Evolutionary conservation across 164 flowering plant genomes (phyloP).

Genomic region (Buxus sempervirens): DNA sequence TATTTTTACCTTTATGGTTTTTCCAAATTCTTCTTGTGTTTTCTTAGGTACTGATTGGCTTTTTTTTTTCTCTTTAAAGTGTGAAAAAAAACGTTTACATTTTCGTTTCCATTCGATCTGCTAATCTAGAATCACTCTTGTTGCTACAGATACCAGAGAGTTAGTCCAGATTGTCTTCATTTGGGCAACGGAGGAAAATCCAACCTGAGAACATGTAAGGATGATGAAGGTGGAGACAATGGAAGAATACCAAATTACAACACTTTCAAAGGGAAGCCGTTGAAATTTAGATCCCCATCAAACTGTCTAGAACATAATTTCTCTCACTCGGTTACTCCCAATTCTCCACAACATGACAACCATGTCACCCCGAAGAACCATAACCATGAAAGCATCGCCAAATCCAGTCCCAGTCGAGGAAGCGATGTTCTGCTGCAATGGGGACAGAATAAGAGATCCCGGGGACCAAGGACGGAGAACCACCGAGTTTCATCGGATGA

Average conservation of each 20-base stretch:
- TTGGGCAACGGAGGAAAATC: conserved; percentile 27
- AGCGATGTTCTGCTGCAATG: conserved; percentile 35
- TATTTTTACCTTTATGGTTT: too few relatives aligned
- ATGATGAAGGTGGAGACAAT: conserved; percentile 21
- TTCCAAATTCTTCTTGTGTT: too few relatives aligned
- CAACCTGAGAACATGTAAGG: conserved; percentile 18
- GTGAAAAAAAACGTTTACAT: too few relatives aligned
- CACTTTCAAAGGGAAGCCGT: conserved; percentile 17
- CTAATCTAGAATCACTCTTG: neutral
- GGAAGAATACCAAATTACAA: conserved; percentile 7
- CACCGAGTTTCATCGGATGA: conserved; percentile 17
- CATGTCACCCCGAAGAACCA: neutral
- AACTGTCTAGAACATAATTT: conserved; percentile 18
- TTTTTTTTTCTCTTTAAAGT: too few relatives aligned
- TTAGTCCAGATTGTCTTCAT: conserved; percentile 31
- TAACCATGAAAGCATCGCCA: conserved; percentile 16
- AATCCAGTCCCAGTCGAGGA: conserved; percentile 8
- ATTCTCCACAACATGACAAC: conserved; percentile 15
- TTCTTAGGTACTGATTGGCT: too few relatives aligned
- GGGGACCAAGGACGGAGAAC: conserved; percentile 27
- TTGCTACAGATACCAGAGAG: conserved; percentile 33
- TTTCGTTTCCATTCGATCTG: neutral
- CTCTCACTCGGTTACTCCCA: conserved; percentile 7
- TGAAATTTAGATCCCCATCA: conserved; percentile 21
- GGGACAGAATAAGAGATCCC: conserved; percentile 41